Evolutionary conservation across 2,329 filamentous ascomycete genomes (phyloP).

Genomic region (Blumeriella jaapii): DNA sequence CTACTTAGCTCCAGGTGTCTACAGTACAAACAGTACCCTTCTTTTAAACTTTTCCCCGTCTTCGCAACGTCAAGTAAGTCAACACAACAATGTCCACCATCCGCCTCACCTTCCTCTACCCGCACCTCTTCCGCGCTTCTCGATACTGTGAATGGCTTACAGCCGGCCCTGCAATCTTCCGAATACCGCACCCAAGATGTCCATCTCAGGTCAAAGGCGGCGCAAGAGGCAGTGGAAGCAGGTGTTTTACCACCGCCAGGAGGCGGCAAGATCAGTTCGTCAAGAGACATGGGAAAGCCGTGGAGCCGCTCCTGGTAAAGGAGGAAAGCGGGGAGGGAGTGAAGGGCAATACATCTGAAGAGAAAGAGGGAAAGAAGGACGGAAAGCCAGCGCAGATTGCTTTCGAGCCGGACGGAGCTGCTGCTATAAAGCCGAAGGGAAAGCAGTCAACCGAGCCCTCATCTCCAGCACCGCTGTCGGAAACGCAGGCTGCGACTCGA

Average conservation of each 20-base stretch:
- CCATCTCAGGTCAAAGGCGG: conserved; percentile 13
- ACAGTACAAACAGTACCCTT: no score
- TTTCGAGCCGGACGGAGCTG: neutral
- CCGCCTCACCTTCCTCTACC: conserved; percentile 57
- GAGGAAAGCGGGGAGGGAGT: conserved; percentile 22
- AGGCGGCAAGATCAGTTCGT: conserved; percentile 35
- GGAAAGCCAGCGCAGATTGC: neutral
- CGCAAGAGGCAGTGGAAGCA: no score
- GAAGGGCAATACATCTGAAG: conserved; percentile 11
- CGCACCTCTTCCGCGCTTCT: conserved; percentile 49
- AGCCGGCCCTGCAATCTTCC: no score
- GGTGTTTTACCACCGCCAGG: conserved; percentile 28
- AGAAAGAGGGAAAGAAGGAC: conserved; percentile 4
- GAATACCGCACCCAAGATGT: conserved; percentile 16
- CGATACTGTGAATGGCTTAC: conserved; percentile 35
- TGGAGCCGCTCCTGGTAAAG: conserved; percentile 37
- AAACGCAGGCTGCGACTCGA: conserved; percentile 17
- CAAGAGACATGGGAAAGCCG: conserved; percentile 47
- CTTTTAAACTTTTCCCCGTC: neutral
- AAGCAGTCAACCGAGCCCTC: conserved; percentile 8
- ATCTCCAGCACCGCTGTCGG: conserved; percentile 18
- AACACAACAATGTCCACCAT: conserved; percentile 45
- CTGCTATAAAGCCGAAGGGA: conserved; percentile 1
- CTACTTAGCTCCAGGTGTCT: no score
- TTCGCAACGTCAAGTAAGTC: conserved; percentile 4